Percentiles rank a stretch among this genome's conserved stretches.
These are phyloP conservation scores for Passiflora organensis DNA, from an alignment of 345 rosid species.

Conservation along the genomic window DNA sequence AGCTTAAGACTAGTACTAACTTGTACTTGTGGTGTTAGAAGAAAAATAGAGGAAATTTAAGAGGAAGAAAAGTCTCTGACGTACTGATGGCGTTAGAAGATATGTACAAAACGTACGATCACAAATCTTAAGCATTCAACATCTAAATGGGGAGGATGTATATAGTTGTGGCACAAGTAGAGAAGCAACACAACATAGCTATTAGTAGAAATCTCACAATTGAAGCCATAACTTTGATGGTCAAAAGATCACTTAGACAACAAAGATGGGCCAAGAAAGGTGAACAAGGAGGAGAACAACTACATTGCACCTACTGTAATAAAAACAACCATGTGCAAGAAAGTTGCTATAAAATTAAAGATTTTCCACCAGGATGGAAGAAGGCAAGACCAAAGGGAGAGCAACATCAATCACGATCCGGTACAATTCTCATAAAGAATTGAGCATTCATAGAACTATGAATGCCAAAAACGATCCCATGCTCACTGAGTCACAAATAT, in stretches of 20 bases:
- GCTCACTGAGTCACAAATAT: background rate
- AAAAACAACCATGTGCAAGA: background rate
- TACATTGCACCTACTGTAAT: background rate
- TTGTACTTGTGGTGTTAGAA: background rate
- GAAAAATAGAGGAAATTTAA: background rate
- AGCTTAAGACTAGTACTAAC: background rate
- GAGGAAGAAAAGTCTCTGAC: conserved; percentile 9
- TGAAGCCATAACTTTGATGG: background rate
- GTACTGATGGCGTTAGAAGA: conserved; percentile 12
- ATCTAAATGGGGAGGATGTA: background rate
- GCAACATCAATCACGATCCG: too few species aligned
- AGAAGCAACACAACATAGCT: background rate
- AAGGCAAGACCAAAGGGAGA: too few species aligned
- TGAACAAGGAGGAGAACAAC: background rate
- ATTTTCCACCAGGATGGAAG: background rate
- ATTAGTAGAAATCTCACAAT: background rate
- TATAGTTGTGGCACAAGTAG: background rate
- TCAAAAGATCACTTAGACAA: too few species aligned
- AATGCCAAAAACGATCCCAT: too few species aligned
- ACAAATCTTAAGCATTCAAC: conserved; percentile 7
- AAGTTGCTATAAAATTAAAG: background rate
- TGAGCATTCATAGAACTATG: too few species aligned
- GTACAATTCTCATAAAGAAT: too few species aligned
- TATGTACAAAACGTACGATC: background rate
- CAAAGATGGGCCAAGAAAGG: too few species aligned